These are phyloP conservation scores for Candida sojae DNA, from an alignment of 1,139 yeast genomes.

Conservation along the genomic window DNA sequence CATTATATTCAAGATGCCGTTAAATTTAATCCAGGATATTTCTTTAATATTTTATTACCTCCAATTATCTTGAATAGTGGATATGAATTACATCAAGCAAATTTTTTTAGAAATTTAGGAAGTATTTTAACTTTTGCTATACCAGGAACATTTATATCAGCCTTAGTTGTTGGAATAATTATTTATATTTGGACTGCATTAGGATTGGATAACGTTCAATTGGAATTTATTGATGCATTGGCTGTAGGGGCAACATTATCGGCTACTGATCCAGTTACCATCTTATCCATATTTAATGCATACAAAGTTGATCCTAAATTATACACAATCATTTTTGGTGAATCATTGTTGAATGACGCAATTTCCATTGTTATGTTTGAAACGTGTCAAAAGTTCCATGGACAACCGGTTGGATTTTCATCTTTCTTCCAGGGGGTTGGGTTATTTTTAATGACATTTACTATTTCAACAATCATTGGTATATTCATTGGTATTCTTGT, in stretches of 20 bases:
- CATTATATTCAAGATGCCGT: conserved; percentile 97
- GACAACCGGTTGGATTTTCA: conserved; percentile 70
- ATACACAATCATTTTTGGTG: conserved; percentile 96
- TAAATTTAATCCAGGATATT: conserved; percentile 90
- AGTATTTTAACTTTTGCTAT: conserved; percentile 93
- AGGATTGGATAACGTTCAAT: conserved; percentile 83
- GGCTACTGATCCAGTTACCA: conserved; percentile 98
- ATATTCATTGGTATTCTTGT: conserved; percentile 83
- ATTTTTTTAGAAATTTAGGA: conserved; percentile 89
- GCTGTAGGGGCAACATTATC: conserved; percentile 97
- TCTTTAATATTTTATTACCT: conserved; percentile 90
- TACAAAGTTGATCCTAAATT: conserved; percentile 97
- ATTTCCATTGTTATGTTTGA: conserved; percentile 99
- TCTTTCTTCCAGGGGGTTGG: conserved; percentile 93
- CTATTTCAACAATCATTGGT: conserved; percentile 91
- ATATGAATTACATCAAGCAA: conserved; percentile 92
- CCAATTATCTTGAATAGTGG: conserved; percentile 97
- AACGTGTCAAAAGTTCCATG: conserved; percentile 96
- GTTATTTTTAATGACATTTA: conserved; percentile 88
- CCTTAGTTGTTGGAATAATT: conserved; percentile 84
- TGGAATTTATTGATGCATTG: conserved; percentile 93
- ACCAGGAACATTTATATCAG: conserved; percentile 93
- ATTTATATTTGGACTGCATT: conserved; percentile 87
- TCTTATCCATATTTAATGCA: conserved; percentile 92
- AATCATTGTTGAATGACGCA: conserved; percentile 92